These are phyloP conservation scores for Citrullus colocynthis DNA, from an alignment of 306 rosid species.

Conservation along the genomic window DNA sequence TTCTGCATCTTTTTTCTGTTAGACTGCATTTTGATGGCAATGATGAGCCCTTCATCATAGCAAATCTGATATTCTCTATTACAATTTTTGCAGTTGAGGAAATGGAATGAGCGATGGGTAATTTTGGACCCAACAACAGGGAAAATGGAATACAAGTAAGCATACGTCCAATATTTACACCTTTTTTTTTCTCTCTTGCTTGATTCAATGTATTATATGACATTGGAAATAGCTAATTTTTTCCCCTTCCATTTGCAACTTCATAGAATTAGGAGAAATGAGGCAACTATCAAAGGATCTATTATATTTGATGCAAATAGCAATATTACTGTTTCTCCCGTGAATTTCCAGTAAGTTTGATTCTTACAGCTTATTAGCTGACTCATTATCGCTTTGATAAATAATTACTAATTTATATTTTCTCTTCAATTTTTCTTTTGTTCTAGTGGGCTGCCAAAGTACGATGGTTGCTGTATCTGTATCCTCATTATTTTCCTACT, in stretches of 20 bases:
- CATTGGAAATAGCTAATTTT: not conserved
- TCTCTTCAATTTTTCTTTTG: slow-evolving; percentile 6
- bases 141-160: slow-evolving; percentile 96
- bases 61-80: not conserved
- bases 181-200: not conserved
- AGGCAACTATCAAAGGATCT: slow-evolving; percentile 69
- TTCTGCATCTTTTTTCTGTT: not conserved
- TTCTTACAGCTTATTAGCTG: slow-evolving; percentile 5
- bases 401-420: slow-evolving; percentile 11
- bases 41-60: not conserved
- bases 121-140: slow-evolving; percentile 88
- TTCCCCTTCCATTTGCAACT: slow-evolving; percentile 1
- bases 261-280: slow-evolving; percentile 77
- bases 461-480: slow-evolving; percentile 96
- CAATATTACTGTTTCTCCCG: slow-evolving; percentile 85
- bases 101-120: slow-evolving; percentile 98
- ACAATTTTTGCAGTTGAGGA: slow-evolving; percentile 44
- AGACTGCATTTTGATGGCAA: not conserved
- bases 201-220: not conserved
- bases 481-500: slow-evolving; percentile 34
- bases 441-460: slow-evolving; percentile 76
- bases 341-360: slow-evolving; percentile 77
- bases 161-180: slow-evolving; percentile 7
- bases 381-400: slow-evolving; percentile 1
- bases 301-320: slow-evolving; percentile 81